Evolutionary conservation across 768 basidiomycete species (phyloP), one percentile per base, ranked within the genome.

Genomic region (Auricularia heimuer): DNA sequence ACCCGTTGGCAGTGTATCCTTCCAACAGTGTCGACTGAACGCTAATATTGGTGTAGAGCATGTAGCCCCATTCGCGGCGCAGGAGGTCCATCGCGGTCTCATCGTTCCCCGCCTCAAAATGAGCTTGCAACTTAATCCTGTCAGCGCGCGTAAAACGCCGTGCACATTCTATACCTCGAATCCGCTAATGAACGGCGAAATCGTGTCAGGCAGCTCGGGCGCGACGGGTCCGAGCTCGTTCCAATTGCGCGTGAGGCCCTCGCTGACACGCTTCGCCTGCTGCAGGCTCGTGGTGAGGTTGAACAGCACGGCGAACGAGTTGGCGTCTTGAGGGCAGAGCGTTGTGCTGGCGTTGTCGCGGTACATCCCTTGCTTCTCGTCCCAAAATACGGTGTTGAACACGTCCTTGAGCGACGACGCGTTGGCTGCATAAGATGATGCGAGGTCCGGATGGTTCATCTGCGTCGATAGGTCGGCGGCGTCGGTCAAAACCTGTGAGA

Each of bases 21-120:
- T 86, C 84, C 3, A 85, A 75, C 1, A 86, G 75, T 0, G 83
- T 84, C 51, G 82, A 83, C 66, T 84, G 79, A 0, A 85, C 84
- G 6, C 80, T 82, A 35, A 83, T 73, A 62, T 80, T 77, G 8
- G 83, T 85, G 70, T 79, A 79, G 2, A 86, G 73, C 73, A 85
- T 84, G 72, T 83, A 86, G 2, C 84, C 84, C 84, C 84, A 86
- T 39, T 81, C 81, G 21, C 82, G 72, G 12, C 77, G 75, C 16
- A 86, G 74, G 3, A 86, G 75, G 64, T 84, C 82, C 70, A 86
- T 75, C 0, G 84, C 84, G 2, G 79, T 74, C 0, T 70, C 76
- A 39, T 83, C 81, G 64, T 85, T 80, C 1, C 80, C 83, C 2
- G 82, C 76, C 11, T 75, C 78, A 65, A 85, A 86, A 65, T 85